Base-by-base conservation (phyloP, 2,329 filamentous ascomycete species). In the Verticillium nubilum region DNA sequence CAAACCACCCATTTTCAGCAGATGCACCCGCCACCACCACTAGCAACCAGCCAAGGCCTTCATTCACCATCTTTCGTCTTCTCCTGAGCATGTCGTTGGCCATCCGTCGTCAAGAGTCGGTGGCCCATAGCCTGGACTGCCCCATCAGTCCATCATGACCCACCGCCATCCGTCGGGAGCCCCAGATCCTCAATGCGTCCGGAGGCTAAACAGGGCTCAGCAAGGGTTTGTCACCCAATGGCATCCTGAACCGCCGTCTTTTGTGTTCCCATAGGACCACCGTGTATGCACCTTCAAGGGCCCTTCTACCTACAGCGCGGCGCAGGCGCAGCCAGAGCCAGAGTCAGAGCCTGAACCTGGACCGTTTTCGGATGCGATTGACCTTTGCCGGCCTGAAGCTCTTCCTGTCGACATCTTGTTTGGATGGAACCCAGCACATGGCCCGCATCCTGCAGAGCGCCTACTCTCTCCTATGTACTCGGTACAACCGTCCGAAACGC, bases 271-370 rank as follows among this genome's bases (percentile, higher is more conserved):
- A 74, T 71, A 73, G 70, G 71, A 68, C 62, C 65, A 56, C 60
- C 64, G 60, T 60, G 60, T 63, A 71, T 72, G 69, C 71, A 72
- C 65, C 64, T 63, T 54, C 59, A 64, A 64, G 66, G 65, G 63
- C 62, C 62, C 58, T 65, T 67, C 63, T 66, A 70, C 72, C 67
- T 68, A 72, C 72, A 76, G 73, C 69, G 77, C 74, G 75, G 76
- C 76, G 77, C 76, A 78, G 73, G 71, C 67, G 68, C 64, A 66
- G 58, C 59, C 60, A 63, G 28, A 57, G 59, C 59, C 54, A 59
- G 55, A 47, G 33, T 59, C 60, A 58, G 57, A 62, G 58, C 19
- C 37, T 47, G 53, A 31, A 62, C 61, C 59, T 55, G 42, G 17
- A 35, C 23, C 37, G 29, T 19, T 37, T n/a, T 29, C 57, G 35